Percentiles rank a stretch among this genome's conserved stretches.
phyloP scores from a whole-genome alignment of 2,329 filamentous ascomycete species.

The Bertia moriformis region DNA sequence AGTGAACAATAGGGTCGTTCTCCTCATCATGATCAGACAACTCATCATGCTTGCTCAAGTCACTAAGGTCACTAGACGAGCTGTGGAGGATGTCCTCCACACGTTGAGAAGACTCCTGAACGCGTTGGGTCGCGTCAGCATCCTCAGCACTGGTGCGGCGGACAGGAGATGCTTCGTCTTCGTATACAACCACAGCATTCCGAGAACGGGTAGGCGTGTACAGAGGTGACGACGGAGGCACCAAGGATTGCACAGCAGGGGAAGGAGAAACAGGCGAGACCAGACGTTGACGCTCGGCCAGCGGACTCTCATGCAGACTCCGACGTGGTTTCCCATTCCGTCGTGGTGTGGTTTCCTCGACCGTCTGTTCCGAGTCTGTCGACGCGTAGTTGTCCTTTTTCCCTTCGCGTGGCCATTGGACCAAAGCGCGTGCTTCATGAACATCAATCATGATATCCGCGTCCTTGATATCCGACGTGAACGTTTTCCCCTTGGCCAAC shows the following conservation, averaged over 20 bases:
- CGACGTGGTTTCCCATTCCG: constrained; percentile 13
- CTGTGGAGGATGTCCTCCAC: constrained; percentile 24
- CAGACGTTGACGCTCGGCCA: constrained; percentile 28
- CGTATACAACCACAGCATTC: constrained; percentile 18
- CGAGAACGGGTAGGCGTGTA: constrained; percentile 24
- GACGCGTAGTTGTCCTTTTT: constrained; percentile 44
- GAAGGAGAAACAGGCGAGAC: constrained; percentile 44
- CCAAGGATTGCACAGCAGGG: constrained; percentile 29
- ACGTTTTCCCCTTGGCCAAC: constrained; percentile 73
- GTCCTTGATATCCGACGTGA: constrained; percentile 75
- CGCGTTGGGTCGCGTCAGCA: neutral
- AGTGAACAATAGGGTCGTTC: constrained; percentile 84
- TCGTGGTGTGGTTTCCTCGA: constrained; percentile 13
- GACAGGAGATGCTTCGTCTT: constrained; percentile 2
- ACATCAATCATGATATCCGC: constrained; percentile 91
- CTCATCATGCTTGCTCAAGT: constrained; percentile 30
- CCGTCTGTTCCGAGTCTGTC: constrained; percentile 37
- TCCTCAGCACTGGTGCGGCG: neutral
- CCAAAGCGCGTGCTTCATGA: constrained; percentile 75
- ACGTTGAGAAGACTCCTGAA: neutral
- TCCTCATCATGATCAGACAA: constrained; percentile 76
- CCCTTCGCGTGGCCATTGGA: constrained; percentile 65
- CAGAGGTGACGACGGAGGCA: constrained; percentile 22
- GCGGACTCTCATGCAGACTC: constrained; percentile 21
- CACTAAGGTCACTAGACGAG: constrained; percentile 42